phyloP scores from a whole-genome alignment of 2,329 filamentous ascomycete genomes.

The Ceratocystis diversiconidia region DNA sequence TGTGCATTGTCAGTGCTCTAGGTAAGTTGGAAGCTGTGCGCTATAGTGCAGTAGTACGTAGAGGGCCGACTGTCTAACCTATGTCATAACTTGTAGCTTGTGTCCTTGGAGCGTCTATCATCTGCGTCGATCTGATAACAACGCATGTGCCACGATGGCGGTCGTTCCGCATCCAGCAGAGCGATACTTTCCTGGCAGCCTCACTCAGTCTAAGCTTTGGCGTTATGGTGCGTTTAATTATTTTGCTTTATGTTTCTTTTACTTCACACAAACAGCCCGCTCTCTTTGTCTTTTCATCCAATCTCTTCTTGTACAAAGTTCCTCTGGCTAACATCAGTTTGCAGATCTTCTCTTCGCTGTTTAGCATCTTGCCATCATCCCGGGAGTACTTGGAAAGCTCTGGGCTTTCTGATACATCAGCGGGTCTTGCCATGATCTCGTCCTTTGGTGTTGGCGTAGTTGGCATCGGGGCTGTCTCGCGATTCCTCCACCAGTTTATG shows the following conservation, averaged over 20 bases:
- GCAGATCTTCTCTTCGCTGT: conserved; percentile 84
- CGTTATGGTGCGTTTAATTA: conserved; percentile 58
- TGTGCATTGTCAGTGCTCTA: conserved; percentile 68
- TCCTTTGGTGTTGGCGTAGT: conserved; percentile 60
- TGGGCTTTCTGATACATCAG: conserved; percentile 49
- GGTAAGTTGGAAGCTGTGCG: conserved; percentile 31
- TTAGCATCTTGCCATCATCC: conserved; percentile 82
- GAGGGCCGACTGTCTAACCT: not conserved
- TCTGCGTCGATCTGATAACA: conserved; percentile 71
- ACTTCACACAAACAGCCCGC: not conserved
- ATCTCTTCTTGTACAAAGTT: conserved; percentile 1
- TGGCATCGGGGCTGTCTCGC: conserved; percentile 60
- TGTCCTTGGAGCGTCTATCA: conserved; percentile 64
- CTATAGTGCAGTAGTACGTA: no score
- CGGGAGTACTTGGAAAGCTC: conserved; percentile 61
- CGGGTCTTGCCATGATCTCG: conserved; percentile 53
- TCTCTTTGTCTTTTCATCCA: not conserved
- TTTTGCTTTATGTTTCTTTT: not conserved
- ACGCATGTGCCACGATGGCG: conserved; percentile 57
- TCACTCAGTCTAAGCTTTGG: conserved; percentile 89
- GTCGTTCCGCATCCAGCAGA: conserved; percentile 78
- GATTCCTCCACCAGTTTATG: conserved; percentile 57
- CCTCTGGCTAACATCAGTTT: not conserved
- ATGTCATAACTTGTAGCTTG: conserved; percentile 33
- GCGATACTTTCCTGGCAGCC: conserved; percentile 71